These are phyloP conservation scores for Nephelium lappaceum DNA, from an alignment of 345 rosid species.

Conservation along the genomic window DNA sequence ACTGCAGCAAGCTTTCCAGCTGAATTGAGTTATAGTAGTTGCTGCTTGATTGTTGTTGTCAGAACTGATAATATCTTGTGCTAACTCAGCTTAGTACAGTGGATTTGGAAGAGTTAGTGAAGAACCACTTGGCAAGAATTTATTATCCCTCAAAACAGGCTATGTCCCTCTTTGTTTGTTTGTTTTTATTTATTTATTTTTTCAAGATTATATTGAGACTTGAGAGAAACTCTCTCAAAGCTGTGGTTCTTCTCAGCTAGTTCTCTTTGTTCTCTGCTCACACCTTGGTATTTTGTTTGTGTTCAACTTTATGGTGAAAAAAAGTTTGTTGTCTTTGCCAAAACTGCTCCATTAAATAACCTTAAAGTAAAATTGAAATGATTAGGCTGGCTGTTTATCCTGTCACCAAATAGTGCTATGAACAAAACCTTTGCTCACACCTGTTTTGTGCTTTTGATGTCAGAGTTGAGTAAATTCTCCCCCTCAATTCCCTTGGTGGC, in stretches of 20 bases:
- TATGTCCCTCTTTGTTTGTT: background rate
- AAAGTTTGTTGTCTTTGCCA: background rate
- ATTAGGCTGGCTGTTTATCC: background rate
- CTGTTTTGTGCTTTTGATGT: constrained; percentile 20
- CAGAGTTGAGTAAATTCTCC: constrained; percentile 72
- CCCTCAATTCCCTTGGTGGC: constrained; percentile 93
- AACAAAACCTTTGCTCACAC: constrained; percentile 5
- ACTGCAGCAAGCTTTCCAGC: background rate
- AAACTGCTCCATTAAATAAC: background rate
- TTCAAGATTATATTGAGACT: background rate
- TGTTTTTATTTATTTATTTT: background rate
- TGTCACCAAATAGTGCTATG: background rate
- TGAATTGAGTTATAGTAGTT: background rate
- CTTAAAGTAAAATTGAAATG: background rate
- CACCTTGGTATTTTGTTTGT: background rate
- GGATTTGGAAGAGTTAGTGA: background rate
- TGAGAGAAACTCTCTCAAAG: background rate
- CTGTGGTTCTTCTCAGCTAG: background rate
- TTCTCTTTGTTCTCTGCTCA: background rate
- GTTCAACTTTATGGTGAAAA: background rate
- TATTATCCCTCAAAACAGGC: background rate
- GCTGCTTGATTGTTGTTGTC: background rate
- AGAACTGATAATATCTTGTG: background rate
- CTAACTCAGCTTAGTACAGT: background rate
- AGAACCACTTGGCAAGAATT: background rate